These are phyloP conservation scores for Durotheca rogersii DNA, from an alignment of 495 filamentous ascomycete species.

Conservation along the genomic window DNA sequence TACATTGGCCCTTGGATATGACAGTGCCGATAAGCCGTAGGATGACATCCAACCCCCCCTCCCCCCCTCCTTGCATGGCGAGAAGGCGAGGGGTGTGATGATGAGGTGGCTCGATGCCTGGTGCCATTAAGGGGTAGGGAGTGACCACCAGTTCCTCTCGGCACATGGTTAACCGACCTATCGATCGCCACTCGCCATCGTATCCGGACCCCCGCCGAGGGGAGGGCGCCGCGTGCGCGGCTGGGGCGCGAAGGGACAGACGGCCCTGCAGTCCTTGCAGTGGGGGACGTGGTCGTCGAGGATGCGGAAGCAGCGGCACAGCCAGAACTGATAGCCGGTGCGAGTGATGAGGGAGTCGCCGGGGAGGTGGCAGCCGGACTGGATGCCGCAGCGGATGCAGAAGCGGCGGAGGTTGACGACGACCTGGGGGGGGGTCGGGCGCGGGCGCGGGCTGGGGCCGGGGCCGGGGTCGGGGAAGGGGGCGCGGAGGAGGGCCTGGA, in stretches of 20 bases:
- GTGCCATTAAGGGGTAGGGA: too few relatives aligned
- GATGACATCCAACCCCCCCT: too few relatives aligned
- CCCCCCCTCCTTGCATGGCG: too few relatives aligned
- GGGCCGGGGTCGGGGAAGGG: not conserved
- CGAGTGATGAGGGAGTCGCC: constrained; percentile 25
- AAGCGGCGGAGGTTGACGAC: constrained; percentile 28
- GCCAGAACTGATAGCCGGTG: constrained; percentile 23
- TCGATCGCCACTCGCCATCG: too few relatives aligned
- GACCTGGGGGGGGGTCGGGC: not conserved
- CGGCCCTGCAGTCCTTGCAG: constrained; percentile 17
- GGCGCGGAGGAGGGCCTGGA: constrained; percentile 11
- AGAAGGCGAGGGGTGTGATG: too few relatives aligned
- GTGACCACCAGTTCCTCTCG: too few relatives aligned
- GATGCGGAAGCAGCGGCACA: constrained; percentile 23
- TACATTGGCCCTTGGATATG: too few relatives aligned
- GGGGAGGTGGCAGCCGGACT: constrained; percentile 21
- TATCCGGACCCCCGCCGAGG: not conserved
- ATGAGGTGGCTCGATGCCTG: too few relatives aligned
- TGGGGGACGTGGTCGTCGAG: constrained; percentile 3
- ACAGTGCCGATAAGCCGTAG: too few relatives aligned
- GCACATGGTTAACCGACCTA: too few relatives aligned
- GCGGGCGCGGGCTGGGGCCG: constrained; percentile 6
- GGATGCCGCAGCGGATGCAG: constrained; percentile 32
- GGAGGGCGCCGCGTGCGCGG: too few relatives aligned
- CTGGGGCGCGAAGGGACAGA: constrained; percentile 16